Base-by-base conservation (phyloP, 202 grass and related monocot genomes). In the Digitaria exilis region DNA sequence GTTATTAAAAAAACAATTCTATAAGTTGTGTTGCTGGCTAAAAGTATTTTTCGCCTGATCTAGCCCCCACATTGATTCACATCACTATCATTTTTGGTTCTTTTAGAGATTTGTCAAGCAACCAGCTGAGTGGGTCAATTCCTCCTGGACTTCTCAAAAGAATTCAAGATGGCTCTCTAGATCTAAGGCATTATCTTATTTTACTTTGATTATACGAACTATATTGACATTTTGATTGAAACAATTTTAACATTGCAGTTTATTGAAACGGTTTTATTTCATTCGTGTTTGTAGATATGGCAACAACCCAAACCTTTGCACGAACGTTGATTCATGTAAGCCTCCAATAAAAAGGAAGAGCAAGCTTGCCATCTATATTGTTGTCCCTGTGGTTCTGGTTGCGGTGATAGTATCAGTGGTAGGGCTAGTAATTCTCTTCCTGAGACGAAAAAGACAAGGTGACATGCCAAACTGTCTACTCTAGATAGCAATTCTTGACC, bases 101-200 rank as follows among this genome's bases (percentile, higher is more conserved):
- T 30, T 65, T 63, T 30, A 95, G 93, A 82, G 83, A 95, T 90
- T 87, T 95, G 71, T 64, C 88, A 49, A 67, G 62, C n/a, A 95
- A 95, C 71, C 51, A 87, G 29, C 80, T 92, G 4, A 82, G 22
- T 61, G 87, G 87, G 57, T 60, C 85, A 51, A 83, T 95, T 29
- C 88, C 93, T 34, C 34, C 75, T 16, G 37, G 63, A 18, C 85
- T 95, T 21, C 61, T 87, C 4, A 79, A 83, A 69, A 88, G 73
- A 82, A 67, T 69, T 70, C 44, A 87, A 88, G 88, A 86, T 77
- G 90, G 93, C 6, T 71, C 32, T 25, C 52, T 92, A 51, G 83
- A 31, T 52, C 56, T 95, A 56, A 82, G 90, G 93, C 24, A 24
- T n/a, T 56, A 7, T 16, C 2, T 30, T 0, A 2, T 9, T 11